phyloP scores from a whole-genome alignment of 257 asterid genomes.

The Coffea eugenioides region DNA sequence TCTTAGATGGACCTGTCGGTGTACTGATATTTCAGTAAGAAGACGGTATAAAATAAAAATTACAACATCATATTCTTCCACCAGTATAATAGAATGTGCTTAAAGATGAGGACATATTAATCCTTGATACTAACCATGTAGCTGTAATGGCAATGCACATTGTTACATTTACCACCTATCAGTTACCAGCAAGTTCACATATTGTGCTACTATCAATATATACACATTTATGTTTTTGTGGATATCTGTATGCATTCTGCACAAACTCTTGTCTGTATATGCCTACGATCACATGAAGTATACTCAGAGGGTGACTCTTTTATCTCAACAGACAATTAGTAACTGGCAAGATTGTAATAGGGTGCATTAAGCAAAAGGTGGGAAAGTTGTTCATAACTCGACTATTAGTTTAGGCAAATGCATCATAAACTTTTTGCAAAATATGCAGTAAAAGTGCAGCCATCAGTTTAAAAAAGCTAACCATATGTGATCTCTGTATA shows the following conservation, averaged over 20 bases:
- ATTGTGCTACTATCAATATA: neutral
- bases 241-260: neutral
- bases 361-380: neutral
- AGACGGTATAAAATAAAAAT: neutral
- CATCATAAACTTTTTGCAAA: neutral
- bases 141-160: neutral
- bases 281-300: neutral
- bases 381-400: neutral
- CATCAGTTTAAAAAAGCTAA: neutral
- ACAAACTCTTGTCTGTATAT: neutral
- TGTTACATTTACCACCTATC: neutral
- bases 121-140: neutral
- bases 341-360: neutral
- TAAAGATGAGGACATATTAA: neutral
- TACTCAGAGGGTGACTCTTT: neutral
- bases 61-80: neutral
- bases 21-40: constrained; percentile 2
- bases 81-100: neutral
- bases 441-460: neutral
- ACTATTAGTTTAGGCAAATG: neutral
- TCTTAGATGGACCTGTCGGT: constrained; percentile 43
- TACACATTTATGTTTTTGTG: neutral
- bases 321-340: neutral
- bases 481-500: neutral
- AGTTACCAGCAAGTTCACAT: neutral